These are phyloP conservation scores for Agaricus subrufescens DNA, from an alignment of 768 basidiomycete species.

Conservation along the genomic window DNA sequence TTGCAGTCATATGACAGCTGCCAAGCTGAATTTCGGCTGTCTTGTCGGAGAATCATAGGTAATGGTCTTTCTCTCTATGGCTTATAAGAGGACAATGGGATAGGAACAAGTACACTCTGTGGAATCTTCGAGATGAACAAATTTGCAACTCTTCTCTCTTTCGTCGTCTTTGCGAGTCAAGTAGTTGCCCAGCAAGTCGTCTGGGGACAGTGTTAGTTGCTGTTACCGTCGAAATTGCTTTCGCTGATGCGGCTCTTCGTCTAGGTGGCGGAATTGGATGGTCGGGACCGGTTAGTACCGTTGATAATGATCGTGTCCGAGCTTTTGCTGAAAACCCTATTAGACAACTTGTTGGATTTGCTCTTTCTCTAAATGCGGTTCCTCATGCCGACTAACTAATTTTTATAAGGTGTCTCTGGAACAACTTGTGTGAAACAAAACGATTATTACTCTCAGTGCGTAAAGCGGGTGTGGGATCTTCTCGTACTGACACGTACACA, in stretches of 20 bases:
- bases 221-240: background rate
- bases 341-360: slow-evolving; percentile 20
- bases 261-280: slow-evolving; percentile 27
- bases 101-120: too few species aligned
- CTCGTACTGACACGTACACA: background rate
- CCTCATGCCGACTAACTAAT: background rate
- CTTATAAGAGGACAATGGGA: background rate
- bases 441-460: slow-evolving; percentile 22
- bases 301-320: background rate
- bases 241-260: background rate
- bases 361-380: too few species aligned
- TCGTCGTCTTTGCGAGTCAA: slow-evolving; percentile 18
- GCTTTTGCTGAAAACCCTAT: background rate
- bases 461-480: background rate
- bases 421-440: slow-evolving; percentile 24
- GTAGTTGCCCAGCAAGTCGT: slow-evolving; percentile 21
- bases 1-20: background rate
- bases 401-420: slow-evolving; percentile 26
- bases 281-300: slow-evolving; percentile 25
- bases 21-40: background rate
- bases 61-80: background rate
- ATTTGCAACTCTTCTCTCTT: slow-evolving; percentile 18
- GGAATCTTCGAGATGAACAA: slow-evolving; percentile 16
- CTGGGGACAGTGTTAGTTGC: slow-evolving; percentile 31
- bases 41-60: background rate